Evolutionary conservation across 768 basidiomycete genomes (phyloP).

Genomic region (Fomitopsis serialis): DNA sequence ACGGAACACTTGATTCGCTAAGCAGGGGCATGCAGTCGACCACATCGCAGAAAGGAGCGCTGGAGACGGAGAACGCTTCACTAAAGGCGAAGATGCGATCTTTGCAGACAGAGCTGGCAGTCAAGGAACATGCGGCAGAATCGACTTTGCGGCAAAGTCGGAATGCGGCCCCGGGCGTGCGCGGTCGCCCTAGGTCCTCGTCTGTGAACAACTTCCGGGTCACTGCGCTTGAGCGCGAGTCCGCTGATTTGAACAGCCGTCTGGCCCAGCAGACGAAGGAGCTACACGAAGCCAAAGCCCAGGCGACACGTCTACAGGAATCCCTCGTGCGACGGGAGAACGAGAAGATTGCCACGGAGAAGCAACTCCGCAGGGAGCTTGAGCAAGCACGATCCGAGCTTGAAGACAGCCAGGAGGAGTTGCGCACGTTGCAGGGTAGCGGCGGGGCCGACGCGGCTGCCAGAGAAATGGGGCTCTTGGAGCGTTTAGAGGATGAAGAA

Average conservation of each 20-base stretch:
- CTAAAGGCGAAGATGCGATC: constrained; percentile 57
- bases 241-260: constrained; percentile 39
- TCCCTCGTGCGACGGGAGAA: constrained; percentile 52
- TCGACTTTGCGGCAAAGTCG: constrained; percentile 10
- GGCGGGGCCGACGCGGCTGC: constrained; percentile 31
- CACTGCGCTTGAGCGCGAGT: constrained; percentile 49
- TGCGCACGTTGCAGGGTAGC: constrained; percentile 32
- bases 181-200: constrained; percentile 49
- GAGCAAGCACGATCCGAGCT: constrained; percentile 37
- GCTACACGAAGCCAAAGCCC: constrained; percentile 38
- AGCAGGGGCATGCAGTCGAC: constrained; percentile 49
- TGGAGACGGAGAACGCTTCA: constrained; percentile 52
- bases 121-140: constrained; percentile 11
- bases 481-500: constrained; percentile 70
- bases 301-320: constrained; percentile 37
- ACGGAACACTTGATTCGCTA: constrained; percentile 48
- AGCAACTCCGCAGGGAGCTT: constrained; percentile 37
- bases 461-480: constrained; percentile 57
- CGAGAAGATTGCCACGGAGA: constrained; percentile 51
- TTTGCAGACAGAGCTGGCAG: constrained; percentile 33
- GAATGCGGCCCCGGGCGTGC: neutral
- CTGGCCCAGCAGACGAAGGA: constrained; percentile 41
- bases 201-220: constrained; percentile 49
- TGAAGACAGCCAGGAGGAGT: constrained; percentile 46
- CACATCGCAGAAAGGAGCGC: constrained; percentile 34